Evolutionary conservation across 2,329 filamentous ascomycete species (phyloP), one percentile per base, ranked within the genome.

Genomic region (Lanzia echinophila): DNA sequence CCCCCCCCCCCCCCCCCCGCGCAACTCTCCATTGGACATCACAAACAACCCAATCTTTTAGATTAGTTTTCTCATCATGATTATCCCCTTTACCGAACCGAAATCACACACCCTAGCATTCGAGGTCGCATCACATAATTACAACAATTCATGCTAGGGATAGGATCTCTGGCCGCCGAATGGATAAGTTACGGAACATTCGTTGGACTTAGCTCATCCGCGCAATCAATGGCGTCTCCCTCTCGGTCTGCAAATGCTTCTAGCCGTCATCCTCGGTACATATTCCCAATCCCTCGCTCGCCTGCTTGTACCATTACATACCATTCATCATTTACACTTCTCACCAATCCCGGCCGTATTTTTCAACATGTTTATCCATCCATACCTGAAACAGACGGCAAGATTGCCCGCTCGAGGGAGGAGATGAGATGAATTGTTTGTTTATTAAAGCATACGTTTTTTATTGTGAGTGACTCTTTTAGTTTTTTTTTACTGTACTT

Each of bases 71-170:
- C 50, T 57, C 17, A 53, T 57, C 19, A 57, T 57, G 56, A 57
- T 54, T 15, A 54, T 56, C 2, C 55, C 7, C 39, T 51, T 6
- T 51, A 66, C 53, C 88, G 91, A 66, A 87, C 86, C 20, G 88
- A 94, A 65, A 77, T 92, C 22, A 83, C 85, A 3, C 88, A 92
- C 66, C 88, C 88, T 1, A 79, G 78, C 55, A 92, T 92, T 63
- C 81, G 88, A 67, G 88, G 88, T 12, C 62, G 57, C 19, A 79
- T 94, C 32, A 90, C 87, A 0, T 79, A 82, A 31, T 73, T 92
- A 3, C 88, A 91, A 68, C 88, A 91, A 63, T 90, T 91, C 65
- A 91, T 91, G 87, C 68, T 92, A 49, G 88, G 87, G 1, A 79
- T 92, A 28, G 88, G 88, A 54, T 74, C 86, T 15, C 77, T 94